Evolutionary conservation across 306 rosid species (phyloP).

Genomic region (Lathyrus sativus): DNA sequence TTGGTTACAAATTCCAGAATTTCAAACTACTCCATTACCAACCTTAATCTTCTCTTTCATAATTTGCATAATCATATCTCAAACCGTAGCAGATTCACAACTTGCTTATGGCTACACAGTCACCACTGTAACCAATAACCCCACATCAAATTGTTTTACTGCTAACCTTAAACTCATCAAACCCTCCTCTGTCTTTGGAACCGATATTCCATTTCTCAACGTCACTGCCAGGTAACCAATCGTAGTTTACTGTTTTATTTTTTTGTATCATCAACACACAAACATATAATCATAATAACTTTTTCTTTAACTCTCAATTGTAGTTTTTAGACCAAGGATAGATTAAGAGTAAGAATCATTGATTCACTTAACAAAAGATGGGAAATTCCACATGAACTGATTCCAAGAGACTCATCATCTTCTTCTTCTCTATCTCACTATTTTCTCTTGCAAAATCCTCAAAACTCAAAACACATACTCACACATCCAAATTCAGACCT

Average conservation of each 20-base stretch:
- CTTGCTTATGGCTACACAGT: conserved; percentile 68
- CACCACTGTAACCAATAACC: conserved; percentile 29
- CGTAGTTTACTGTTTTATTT: background rate
- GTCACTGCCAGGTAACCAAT: conserved; percentile 60
- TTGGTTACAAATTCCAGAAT: background rate
- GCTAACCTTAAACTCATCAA: conserved; percentile 66
- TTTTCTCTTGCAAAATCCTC: background rate
- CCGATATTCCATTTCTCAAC: no score
- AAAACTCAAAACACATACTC: background rate
- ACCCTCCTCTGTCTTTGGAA: conserved; percentile 48
- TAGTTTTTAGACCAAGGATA: conserved; percentile 60
- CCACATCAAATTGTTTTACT: conserved; percentile 41
- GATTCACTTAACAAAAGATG: conserved; percentile 55
- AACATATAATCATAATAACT: background rate
- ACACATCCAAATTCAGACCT: conserved; percentile 59
- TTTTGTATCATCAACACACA: background rate
- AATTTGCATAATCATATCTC: no score
- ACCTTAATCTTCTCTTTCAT: background rate
- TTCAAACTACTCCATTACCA: background rate
- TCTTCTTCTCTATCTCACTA: background rate
- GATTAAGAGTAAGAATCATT: conserved; percentile 60
- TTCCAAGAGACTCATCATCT: conserved; percentile 42
- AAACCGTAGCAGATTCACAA: no score
- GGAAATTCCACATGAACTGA: conserved; percentile 62
- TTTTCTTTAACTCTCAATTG: background rate